Base-by-base conservation (phyloP, 2,329 filamentous ascomycete genomes). In the Dactylonectria estremocensis region DNA sequence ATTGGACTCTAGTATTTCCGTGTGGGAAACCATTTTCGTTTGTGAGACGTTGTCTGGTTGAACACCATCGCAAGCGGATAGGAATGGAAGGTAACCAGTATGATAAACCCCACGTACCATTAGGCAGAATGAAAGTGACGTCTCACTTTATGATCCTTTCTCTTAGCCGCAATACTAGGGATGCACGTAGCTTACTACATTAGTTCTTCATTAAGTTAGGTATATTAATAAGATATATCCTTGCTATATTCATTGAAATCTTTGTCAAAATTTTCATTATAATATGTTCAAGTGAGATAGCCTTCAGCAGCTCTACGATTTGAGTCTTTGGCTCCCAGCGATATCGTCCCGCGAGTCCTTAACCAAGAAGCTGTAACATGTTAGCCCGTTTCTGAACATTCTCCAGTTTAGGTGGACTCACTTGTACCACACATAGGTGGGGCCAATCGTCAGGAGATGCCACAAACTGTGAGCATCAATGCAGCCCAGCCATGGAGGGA, bases 381-480 rank as follows among this genome's bases (percentile, higher is more conserved):
- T 83, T 58, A 81, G 68, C 14, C 31, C 49, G n/a, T 10, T 13
- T 52, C n/a, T 16, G 50, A 11, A 16, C 2, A 20, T 1, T 46
- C 1, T 31, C 9, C 2, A 54, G 67, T n/a, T n/a, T n/a, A 35
- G n/a, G 14, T 49, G 20, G 64, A 91, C 94, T 86, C 84, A 98
- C 95, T 93, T 95, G 81, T 99, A 99, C 93, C 93, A 98, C 85
- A 97, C 88, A 56, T 96, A 85, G 0, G 94, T 94, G 10, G 96
- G 96, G 35, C 89, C 88, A 57, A 99, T 95, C 0, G 96, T 99
- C 64, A 95, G 94, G 69, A 97, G 80, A 87, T 99, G 96, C 96
- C 96, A 99, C 70, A 99, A 81, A 77, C 93, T 95, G 83, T 99
- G 96, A 4, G 96, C 96, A 85, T 99, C 96, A 57, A 99, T 82